These are phyloP conservation scores for Leucogyrophana mollusca DNA, from an alignment of 768 basidiomycete genomes.

Conservation along the genomic window DNA sequence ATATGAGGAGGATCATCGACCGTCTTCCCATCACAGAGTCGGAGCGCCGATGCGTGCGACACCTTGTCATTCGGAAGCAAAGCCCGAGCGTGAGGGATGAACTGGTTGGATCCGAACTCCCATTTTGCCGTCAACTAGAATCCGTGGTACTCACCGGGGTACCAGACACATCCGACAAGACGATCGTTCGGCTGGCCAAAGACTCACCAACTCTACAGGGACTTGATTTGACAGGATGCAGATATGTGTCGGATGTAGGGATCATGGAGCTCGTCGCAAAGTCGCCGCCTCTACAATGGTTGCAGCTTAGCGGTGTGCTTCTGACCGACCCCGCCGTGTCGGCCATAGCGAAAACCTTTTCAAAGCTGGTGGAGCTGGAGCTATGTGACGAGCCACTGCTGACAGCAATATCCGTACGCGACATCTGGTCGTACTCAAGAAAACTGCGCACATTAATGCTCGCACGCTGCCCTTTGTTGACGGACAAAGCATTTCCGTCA, in stretches of 20 bases:
- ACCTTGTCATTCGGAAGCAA: slow-evolving; percentile 51
- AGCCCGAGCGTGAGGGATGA: slow-evolving; percentile 51
- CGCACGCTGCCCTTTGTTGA: slow-evolving; percentile 72
- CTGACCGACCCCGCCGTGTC: slow-evolving; percentile 63
- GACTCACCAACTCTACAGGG: slow-evolving; percentile 68
- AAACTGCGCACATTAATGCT: slow-evolving; percentile 75
- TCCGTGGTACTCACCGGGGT: slow-evolving; percentile 70
- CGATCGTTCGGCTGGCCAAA: slow-evolving; percentile 60
- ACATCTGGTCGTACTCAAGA: slow-evolving; percentile 80
- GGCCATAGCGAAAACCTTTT: slow-evolving; percentile 71
- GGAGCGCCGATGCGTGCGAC: slow-evolving; percentile 58
- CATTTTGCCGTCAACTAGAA: slow-evolving; percentile 62
- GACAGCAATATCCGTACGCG: slow-evolving; percentile 67
- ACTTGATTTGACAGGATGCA: slow-evolving; percentile 75
- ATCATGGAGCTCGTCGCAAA: slow-evolving; percentile 69
- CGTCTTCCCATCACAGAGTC: slow-evolving; percentile 57
- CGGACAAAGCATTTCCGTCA: slow-evolving; percentile 78
- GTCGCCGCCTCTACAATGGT: slow-evolving; percentile 67
- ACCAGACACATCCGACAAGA: slow-evolving; percentile 64
- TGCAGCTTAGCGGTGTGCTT: slow-evolving; percentile 68
- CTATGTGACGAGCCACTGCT: slow-evolving; percentile 66
- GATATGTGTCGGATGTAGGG: slow-evolving; percentile 73
- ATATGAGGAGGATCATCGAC: slow-evolving; percentile 59
- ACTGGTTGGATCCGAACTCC: slow-evolving; percentile 55
- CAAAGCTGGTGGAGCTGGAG: slow-evolving; percentile 80